phyloP scores from a whole-genome alignment of 768 basidiomycete genomes.

The Artomyces pyxidatus region DNA sequence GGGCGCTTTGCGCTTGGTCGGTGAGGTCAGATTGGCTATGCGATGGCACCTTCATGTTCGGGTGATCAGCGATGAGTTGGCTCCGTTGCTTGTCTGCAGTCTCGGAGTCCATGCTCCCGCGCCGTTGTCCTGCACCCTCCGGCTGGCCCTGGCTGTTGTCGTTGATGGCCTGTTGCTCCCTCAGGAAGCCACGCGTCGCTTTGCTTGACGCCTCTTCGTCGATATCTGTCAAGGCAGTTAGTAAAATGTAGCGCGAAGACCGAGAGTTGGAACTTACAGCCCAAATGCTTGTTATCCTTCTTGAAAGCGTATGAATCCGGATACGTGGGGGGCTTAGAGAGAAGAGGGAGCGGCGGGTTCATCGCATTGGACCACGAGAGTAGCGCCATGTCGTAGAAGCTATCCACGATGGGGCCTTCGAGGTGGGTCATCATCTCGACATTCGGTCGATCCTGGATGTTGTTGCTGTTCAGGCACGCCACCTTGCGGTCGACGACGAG shows the following conservation, averaged over 20 bases:
- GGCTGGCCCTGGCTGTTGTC: background rate
- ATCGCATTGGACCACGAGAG: constrained; percentile 49
- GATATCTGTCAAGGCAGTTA: constrained; percentile 4
- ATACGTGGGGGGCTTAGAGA: constrained; percentile 24
- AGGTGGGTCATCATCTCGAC: constrained; percentile 60
- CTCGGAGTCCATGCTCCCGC: background rate
- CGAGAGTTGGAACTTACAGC: constrained; percentile 12
- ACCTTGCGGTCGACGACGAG: constrained; percentile 62
- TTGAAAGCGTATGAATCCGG: constrained; percentile 34
- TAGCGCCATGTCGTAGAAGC: constrained; percentile 62
- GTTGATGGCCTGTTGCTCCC: background rate
- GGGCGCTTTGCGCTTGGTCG: too few relatives aligned
- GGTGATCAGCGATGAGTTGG: background rate
- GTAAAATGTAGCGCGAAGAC: background rate
- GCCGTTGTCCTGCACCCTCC: background rate
- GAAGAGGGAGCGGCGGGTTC: constrained; percentile 36
- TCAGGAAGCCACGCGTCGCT: constrained; percentile 3
- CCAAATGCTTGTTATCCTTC: constrained; percentile 22
- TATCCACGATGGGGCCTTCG: constrained; percentile 63
- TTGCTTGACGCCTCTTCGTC: background rate
- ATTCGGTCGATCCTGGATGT: constrained; percentile 52
- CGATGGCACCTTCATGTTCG: background rate
- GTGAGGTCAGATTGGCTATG: background rate
- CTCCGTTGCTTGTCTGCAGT: background rate
- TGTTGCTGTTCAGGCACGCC: constrained; percentile 58